These are phyloP conservation scores for Citrus australasica DNA, from an alignment of 345 rosid species.

Conservation along the genomic window DNA sequence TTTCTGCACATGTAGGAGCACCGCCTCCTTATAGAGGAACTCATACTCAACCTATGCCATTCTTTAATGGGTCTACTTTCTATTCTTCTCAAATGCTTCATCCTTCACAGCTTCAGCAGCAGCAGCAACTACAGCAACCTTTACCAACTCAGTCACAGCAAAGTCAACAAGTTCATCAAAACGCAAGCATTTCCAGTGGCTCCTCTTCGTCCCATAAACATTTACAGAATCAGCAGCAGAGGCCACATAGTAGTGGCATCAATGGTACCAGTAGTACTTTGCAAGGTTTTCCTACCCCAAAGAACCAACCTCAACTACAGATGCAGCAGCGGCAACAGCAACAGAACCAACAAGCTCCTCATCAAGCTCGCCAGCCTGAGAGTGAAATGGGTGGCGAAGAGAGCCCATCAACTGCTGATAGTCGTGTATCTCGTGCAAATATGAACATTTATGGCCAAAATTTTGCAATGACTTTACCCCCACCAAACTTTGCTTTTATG, in stretches of 20 bases:
- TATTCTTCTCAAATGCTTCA: conserved; percentile 89
- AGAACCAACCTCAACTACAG: conserved; percentile 47
- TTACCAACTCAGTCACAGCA: conserved; percentile 46
- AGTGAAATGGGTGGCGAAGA: conserved; percentile 72
- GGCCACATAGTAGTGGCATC: conserved; percentile 40
- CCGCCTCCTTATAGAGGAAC: conserved; percentile 69
- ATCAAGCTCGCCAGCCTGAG: conserved; percentile 56
- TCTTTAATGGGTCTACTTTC: conserved; percentile 69
- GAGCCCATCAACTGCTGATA: conserved; percentile 78
- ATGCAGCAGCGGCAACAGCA: conserved; percentile 62
- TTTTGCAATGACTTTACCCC: conserved; percentile 55
- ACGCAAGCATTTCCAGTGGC: conserved; percentile 62
- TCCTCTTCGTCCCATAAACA: conserved; percentile 80
- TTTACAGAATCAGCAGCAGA: conserved; percentile 71
- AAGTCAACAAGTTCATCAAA: conserved; percentile 68
- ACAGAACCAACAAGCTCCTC: conserved; percentile 52
- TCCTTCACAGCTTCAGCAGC: conserved; percentile 72
- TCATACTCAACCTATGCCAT: conserved; percentile 70
- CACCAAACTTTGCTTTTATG: conserved; percentile 68
- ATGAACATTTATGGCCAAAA: conserved; percentile 60
- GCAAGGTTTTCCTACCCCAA: conserved; percentile 65
- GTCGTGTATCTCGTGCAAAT: conserved; percentile 58
- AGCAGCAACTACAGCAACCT: conserved; percentile 37
- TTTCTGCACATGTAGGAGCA: conserved; percentile 85
- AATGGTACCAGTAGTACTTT: conserved; percentile 46